These are phyloP conservation scores for Chlamydomonas schloesseri DNA, from an alignment of 139 green algal species.

Conservation along the genomic window DNA sequence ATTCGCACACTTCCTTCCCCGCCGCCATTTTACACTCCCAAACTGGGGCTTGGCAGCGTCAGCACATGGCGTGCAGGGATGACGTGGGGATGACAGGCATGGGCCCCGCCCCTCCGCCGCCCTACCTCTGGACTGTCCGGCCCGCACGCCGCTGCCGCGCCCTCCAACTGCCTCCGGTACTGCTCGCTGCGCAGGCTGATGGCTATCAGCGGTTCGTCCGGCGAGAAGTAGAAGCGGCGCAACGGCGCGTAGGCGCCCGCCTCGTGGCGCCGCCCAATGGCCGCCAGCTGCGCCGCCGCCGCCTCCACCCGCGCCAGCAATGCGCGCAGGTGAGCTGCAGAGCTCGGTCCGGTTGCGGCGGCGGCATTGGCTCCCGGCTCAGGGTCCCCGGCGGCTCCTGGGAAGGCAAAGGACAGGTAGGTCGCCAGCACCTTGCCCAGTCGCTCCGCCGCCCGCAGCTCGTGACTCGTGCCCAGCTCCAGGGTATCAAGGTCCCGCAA, in stretches of 20 bases:
- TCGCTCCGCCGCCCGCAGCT: neutral
- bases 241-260: neutral
- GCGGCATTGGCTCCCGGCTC: no score
- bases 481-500: neutral
- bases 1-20: no score
- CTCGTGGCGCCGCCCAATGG: neutral
- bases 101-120: neutral
- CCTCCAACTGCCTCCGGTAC: conserved; percentile 2
- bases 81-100: neutral
- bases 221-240: conserved; percentile 11
- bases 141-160: neutral
- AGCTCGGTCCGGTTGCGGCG: no score
- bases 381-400: neutral
- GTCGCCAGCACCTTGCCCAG: neutral
- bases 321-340: neutral
- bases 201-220: neutral
- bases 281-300: neutral
- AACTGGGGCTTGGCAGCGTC: no score
- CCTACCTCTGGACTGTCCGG: neutral
- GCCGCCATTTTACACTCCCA: no score
- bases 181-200: neutral
- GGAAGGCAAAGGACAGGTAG: neutral
- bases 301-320: neutral
- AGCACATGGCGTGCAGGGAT: neutral
- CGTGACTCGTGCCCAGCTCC: neutral